These are phyloP conservation scores for Mucor ambiguus DNA, from an alignment of 371 early-diverging fungal genomes.

Conservation along the genomic window DNA sequence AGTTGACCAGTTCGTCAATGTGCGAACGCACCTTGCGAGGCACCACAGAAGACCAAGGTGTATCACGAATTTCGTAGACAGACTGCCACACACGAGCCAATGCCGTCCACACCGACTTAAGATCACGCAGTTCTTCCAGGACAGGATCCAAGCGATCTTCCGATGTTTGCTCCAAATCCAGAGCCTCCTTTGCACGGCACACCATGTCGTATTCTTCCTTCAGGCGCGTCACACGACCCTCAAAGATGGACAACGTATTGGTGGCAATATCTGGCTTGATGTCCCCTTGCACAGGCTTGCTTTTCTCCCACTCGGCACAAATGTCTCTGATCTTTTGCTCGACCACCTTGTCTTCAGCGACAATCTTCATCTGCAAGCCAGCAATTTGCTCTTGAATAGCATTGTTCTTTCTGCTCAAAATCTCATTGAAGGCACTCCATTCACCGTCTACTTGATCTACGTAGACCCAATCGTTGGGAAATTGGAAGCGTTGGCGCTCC, in stretches of 20 bases:
- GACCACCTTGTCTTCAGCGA: slow-evolving; percentile 86
- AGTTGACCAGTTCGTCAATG: slow-evolving; percentile 81
- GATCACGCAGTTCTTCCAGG: slow-evolving; percentile 92
- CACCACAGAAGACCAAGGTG: slow-evolving; percentile 85
- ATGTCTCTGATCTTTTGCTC: slow-evolving; percentile 87
- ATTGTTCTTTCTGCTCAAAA: slow-evolving; percentile 87
- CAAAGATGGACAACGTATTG: slow-evolving; percentile 84
- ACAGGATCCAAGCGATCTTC: slow-evolving; percentile 83
- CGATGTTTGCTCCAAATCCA: slow-evolving; percentile 75
- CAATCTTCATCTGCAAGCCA: slow-evolving; percentile 89
- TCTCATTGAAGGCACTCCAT: slow-evolving; percentile 97
- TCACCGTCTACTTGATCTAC: slow-evolving; percentile 96
- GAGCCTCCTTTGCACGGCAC: slow-evolving; percentile 91
- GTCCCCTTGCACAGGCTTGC: slow-evolving; percentile 95
- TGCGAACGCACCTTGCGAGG: slow-evolving; percentile 90
- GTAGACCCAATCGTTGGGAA: slow-evolving; percentile 95
- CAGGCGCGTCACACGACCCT: slow-evolving; percentile 80
- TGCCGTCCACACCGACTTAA: slow-evolving; percentile 94
- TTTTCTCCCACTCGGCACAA: slow-evolving; percentile 90
- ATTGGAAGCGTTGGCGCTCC: slow-evolving; percentile 93
- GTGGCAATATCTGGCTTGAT: slow-evolving; percentile 87
- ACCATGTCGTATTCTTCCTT: slow-evolving; percentile 91
- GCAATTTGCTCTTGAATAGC: slow-evolving; percentile 94
- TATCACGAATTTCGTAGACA: slow-evolving; percentile 85
- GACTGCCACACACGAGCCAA: slow-evolving; percentile 85